phyloP scores from a whole-genome alignment of 2,329 filamentous ascomycete genomes.

The Ophiocordyceps camponoti-rufipedis region DNA sequence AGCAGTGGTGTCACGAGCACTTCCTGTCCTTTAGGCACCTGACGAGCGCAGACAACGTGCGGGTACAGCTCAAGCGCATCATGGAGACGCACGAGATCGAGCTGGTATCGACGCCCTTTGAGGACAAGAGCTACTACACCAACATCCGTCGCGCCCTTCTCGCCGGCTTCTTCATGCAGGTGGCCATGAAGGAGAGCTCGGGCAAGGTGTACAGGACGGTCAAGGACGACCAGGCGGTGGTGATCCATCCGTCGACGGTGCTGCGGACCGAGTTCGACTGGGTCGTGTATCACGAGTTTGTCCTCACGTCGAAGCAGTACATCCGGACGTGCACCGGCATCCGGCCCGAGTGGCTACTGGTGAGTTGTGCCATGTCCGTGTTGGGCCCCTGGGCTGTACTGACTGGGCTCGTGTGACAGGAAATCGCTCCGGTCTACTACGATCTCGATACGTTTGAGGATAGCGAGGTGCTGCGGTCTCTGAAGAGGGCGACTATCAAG shows the following conservation, averaged over 20 bases:
- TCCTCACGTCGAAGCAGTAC: slow-evolving; percentile 95
- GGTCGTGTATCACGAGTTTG: slow-evolving; percentile 97
- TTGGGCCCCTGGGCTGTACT: not conserved
- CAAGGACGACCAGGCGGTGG: slow-evolving; percentile 88
- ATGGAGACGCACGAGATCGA: slow-evolving; percentile 88
- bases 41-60: slow-evolving; percentile 85
- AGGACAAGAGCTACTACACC: slow-evolving; percentile 93
- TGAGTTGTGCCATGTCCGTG: slow-evolving; percentile 22
- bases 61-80: slow-evolving; percentile 77
- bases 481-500: slow-evolving; percentile 39
- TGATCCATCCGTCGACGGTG: slow-evolving; percentile 86
- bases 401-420: slow-evolving; percentile 27
- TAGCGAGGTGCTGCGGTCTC: slow-evolving; percentile 62
- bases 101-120: slow-evolving; percentile 74
- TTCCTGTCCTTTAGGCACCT: slow-evolving; percentile 82
- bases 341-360: slow-evolving; percentile 84
- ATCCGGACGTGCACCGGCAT: slow-evolving; percentile 86
- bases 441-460: slow-evolving; percentile 69
- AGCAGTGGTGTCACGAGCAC: slow-evolving; percentile 93
- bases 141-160: slow-evolving; percentile 90
- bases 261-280: slow-evolving; percentile 80
- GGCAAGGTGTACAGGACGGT: slow-evolving; percentile 89
- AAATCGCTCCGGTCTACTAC: slow-evolving; percentile 88
- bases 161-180: slow-evolving; percentile 98
- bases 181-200: slow-evolving; percentile 77